These are phyloP conservation scores for Elaphomyces granulatus DNA, from an alignment of 495 filamentous ascomycete genomes.

Conservation along the genomic window DNA sequence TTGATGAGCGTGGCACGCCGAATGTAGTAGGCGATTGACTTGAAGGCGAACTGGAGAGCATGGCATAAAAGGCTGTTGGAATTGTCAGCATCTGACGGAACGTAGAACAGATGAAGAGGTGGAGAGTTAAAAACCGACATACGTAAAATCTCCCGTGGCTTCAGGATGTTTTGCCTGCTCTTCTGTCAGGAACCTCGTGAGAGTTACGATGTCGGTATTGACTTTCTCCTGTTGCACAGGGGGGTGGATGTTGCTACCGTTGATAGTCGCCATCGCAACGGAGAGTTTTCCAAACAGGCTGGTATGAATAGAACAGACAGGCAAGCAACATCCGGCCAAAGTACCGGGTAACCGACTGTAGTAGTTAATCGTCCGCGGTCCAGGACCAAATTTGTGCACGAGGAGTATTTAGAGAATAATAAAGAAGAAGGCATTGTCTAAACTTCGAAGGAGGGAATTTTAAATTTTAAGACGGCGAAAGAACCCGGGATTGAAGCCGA, in stretches of 20 bases:
- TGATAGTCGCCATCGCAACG: constrained; percentile 25
- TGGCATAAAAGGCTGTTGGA: constrained; percentile 79
- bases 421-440: no score
- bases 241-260: constrained; percentile 20
- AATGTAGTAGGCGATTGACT: constrained; percentile 99
- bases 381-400: no score
- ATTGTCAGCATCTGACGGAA: no score
- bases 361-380: no score
- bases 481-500: no score
- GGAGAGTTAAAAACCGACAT: constrained; percentile 16
- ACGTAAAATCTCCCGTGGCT: constrained; percentile 98
- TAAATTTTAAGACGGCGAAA: no score
- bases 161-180: constrained; percentile 87
- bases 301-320: no score
- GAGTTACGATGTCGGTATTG: constrained; percentile 90
- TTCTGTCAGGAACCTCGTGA: constrained; percentile 91
- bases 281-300: no score
- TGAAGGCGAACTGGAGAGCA: constrained; percentile 97
- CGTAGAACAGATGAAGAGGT: neutral
- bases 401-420: no score
- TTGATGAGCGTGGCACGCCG: constrained; percentile 94
- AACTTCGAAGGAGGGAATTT: no score
- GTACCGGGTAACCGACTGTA: no score
- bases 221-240: constrained; percentile 54
- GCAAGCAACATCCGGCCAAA: no score